A percentile compares a stretch with the other conserved stretches of the same genome.
phyloP scores from a whole-genome alignment of 2,329 filamentous ascomycete genomes.

The Alternaria novae-zelandiae region DNA sequence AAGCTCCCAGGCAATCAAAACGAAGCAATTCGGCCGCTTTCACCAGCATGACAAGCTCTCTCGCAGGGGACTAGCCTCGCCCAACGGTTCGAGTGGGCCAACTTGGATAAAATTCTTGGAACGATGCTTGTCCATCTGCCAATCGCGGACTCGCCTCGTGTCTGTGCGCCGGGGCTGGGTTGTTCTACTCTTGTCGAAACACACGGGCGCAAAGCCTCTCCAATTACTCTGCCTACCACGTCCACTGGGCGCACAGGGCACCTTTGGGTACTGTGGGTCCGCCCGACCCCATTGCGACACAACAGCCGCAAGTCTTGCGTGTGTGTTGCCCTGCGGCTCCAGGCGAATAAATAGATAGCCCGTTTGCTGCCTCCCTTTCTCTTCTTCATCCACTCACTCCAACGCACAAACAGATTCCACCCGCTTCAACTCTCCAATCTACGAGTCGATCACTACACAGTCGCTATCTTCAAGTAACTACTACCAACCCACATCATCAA shows the following conservation, averaged over 20 bases:
- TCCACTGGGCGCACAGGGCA: not conserved
- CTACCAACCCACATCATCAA: constrained; percentile 24
- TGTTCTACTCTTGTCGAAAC: constrained; percentile 9
- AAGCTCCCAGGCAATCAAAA: not conserved
- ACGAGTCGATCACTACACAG: constrained; percentile 17
- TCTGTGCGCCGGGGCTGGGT: constrained; percentile 14
- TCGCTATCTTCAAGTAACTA: constrained; percentile 15
- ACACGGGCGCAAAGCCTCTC: constrained; percentile 15
- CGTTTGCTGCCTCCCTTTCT: constrained; percentile 4
- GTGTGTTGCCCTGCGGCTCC: constrained; percentile 1
- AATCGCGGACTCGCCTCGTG: constrained; percentile 3
- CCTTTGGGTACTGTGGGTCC: not conserved
- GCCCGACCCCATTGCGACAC: constrained; percentile 8
- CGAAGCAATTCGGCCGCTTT: constrained; percentile 6
- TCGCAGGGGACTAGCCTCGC: constrained; percentile 1
- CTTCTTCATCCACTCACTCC: constrained; percentile 10
- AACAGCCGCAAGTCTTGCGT: constrained; percentile 9
- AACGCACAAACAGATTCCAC: constrained; percentile 7
- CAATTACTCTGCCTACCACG: constrained; percentile 1
- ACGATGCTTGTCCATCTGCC: constrained; percentile 23
- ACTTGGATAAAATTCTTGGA: constrained; percentile 22
- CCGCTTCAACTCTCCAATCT: constrained; percentile 10
- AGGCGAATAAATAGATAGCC: constrained; percentile 21
- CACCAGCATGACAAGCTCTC: constrained; percentile 1
- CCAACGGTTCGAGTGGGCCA: constrained; percentile 10